These are phyloP conservation scores for Picea sitchensis DNA, from an alignment of 75 land plant genomes.

Conservation along the genomic window DNA sequence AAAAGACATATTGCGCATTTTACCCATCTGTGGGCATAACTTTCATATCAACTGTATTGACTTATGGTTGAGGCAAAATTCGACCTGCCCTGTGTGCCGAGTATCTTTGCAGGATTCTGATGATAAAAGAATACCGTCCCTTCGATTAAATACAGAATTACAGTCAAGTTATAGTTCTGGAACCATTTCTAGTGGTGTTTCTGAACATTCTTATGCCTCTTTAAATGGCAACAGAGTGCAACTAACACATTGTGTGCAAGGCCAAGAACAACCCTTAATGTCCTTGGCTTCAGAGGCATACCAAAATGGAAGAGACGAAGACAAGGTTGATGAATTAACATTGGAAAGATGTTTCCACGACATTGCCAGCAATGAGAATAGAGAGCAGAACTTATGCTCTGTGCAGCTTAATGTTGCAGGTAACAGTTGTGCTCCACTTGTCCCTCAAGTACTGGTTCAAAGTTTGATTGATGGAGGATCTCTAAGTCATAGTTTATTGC, in stretches of 20 bases:
- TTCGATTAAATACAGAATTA: background rate
- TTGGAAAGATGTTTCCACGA: background rate
- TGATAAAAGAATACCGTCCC: background rate
- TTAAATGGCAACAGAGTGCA: background rate
- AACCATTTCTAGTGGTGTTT: background rate
- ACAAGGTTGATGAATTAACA: background rate
- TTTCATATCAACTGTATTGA: conserved; percentile 74
- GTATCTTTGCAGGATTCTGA: conserved; percentile 56
- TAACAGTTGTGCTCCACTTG: background rate
- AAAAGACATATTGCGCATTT: conserved; percentile 44
- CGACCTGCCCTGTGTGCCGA: conserved; percentile 83
- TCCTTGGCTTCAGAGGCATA: conserved; percentile 4
- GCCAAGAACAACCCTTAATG: background rate
- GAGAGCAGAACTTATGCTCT: background rate
- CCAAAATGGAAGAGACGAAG: background rate
- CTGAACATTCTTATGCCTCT: conserved; percentile 1
- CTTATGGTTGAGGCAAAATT: conserved; percentile 68
- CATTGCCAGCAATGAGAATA: background rate
- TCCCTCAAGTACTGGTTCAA: background rate
- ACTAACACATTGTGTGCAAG: background rate
- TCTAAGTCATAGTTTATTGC: background rate
- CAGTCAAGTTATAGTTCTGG: conserved; percentile 1
- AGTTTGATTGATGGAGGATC: background rate
- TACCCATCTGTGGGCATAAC: conserved; percentile 79
- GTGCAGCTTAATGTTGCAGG: background rate